phyloP scores from a whole-genome alignment of 2,329 filamentous ascomycete genomes.

The Thelonectria discophora region DNA sequence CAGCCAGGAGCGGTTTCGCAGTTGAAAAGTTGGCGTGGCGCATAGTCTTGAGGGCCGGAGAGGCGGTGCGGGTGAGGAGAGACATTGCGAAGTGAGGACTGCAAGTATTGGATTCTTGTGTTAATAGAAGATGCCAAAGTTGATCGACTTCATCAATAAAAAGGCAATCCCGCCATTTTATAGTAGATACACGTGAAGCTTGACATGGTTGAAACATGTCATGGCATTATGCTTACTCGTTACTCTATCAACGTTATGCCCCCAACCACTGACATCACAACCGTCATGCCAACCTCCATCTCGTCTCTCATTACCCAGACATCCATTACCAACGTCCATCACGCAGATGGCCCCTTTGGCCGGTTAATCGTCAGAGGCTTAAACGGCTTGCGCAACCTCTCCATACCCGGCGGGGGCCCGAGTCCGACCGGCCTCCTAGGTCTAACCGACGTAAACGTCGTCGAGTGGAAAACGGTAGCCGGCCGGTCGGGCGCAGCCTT shows the following conservation, averaged over 20 bases:
- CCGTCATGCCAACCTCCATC: background rate
- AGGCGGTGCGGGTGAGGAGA: conserved; percentile 32
- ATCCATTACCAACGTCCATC: background rate
- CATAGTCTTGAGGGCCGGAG: conserved; percentile 23
- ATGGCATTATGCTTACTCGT: conserved; percentile 21
- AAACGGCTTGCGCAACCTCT: conserved; percentile 63
- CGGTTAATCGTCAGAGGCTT: conserved; percentile 65
- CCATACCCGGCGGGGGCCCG: conserved; percentile 58
- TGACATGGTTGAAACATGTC: too few species aligned
- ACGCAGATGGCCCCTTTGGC: conserved; percentile 38
- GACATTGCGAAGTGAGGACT: conserved; percentile 24
- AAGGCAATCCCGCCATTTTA: background rate
- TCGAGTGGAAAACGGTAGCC: conserved; percentile 59
- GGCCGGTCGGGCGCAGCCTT: conserved; percentile 45
- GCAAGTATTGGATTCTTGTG: background rate
- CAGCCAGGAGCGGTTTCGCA: conserved; percentile 21
- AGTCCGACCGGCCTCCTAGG: conserved; percentile 56
- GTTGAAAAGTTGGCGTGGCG: conserved; percentile 39
- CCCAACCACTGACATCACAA: background rate
- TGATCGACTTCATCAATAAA: too few species aligned
- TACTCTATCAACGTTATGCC: background rate
- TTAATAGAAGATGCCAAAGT: background rate
- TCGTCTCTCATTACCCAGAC: conserved; percentile 3
- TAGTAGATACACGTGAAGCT: background rate
- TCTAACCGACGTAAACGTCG: conserved; percentile 56